phyloP scores from a whole-genome alignment of 768 basidiomycete species.

The Russula dissimulans region DNA sequence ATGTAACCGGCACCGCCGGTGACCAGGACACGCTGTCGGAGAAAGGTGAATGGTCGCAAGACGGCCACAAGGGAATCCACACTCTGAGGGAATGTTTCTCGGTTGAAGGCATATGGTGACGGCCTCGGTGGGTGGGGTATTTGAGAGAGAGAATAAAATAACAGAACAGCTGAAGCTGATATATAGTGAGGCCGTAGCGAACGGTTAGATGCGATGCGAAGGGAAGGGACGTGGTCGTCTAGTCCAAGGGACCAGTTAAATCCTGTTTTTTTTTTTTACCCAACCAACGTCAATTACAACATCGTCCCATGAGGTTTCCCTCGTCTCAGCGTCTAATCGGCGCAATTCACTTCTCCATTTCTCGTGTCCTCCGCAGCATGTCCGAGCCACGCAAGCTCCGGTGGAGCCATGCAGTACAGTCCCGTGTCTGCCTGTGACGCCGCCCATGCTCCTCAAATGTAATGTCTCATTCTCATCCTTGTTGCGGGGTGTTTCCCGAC shows the following conservation, averaged over 20 bases:
- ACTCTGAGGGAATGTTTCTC: constrained; percentile 9
- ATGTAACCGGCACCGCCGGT: constrained; percentile 88
- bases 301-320: background rate
- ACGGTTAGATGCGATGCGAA: constrained; percentile 7
- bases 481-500: too few species aligned
- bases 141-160: background rate
- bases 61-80: background rate
- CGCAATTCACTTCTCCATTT: background rate
- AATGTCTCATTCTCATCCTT: too few species aligned
- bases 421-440: too few species aligned
- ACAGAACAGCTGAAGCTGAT: constrained; percentile 5
- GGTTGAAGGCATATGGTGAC: constrained; percentile 9
- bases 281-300: constrained; percentile 2
- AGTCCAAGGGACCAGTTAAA: background rate
- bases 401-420: too few species aligned
- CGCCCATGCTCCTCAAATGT: too few species aligned
- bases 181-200: background rate
- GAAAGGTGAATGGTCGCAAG: constrained; percentile 14
- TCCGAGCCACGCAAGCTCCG: background rate
- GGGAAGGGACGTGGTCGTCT: background rate
- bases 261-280: background rate
- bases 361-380: too few species aligned
- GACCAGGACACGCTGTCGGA: constrained; percentile 48
- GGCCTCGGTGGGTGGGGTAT: background rate
- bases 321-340: background rate